These are phyloP conservation scores for Gaillardinia entomophila DNA, from an alignment of 805 yeast genomes.

Conservation along the genomic window DNA sequence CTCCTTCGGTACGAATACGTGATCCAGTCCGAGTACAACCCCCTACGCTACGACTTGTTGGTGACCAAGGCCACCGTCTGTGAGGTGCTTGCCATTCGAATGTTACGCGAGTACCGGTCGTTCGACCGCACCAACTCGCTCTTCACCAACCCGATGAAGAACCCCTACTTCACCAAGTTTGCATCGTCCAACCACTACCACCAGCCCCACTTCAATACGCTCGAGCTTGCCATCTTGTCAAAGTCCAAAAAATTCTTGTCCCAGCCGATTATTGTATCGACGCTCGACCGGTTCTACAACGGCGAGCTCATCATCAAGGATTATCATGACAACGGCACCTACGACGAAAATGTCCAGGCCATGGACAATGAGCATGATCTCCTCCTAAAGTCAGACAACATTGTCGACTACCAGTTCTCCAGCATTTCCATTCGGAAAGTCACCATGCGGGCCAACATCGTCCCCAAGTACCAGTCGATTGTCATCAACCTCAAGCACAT, in stretches of 20 bases:
- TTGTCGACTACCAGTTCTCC: conserved; percentile 26
- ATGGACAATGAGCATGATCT: conserved; percentile 11
- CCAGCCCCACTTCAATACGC: conserved; percentile 30
- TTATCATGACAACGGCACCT: conserved; percentile 15
- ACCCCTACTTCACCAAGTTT: conserved; percentile 16
- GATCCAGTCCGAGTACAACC: conserved; percentile 34
- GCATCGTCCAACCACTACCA: conserved; percentile 8
- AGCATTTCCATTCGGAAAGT: conserved; percentile 26
- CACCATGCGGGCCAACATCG: conserved; percentile 23
- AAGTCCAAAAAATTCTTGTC: conserved; percentile 47
- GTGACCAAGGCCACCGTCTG: conserved; percentile 45
- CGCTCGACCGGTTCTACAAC: conserved; percentile 44
- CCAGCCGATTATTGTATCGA: conserved; percentile 45
- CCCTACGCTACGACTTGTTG: conserved; percentile 30
- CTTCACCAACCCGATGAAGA: conserved; percentile 41
- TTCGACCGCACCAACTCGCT: conserved; percentile 40
- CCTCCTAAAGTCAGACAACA: conserved; percentile 10
- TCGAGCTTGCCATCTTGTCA: conserved; percentile 48
- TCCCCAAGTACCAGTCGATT: conserved; percentile 38
- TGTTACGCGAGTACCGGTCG: conserved; percentile 41
- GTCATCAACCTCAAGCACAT: conserved; percentile 31
- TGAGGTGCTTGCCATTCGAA: conserved; percentile 46
- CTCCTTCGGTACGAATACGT: conserved; percentile 32
- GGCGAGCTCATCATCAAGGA: conserved; percentile 42
- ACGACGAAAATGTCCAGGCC: conserved; percentile 6